Evolutionary conservation across 805 yeast genomes (phyloP), one percentile per base, ranked within the genome.

Genomic region (Pichia manshurica): DNA sequence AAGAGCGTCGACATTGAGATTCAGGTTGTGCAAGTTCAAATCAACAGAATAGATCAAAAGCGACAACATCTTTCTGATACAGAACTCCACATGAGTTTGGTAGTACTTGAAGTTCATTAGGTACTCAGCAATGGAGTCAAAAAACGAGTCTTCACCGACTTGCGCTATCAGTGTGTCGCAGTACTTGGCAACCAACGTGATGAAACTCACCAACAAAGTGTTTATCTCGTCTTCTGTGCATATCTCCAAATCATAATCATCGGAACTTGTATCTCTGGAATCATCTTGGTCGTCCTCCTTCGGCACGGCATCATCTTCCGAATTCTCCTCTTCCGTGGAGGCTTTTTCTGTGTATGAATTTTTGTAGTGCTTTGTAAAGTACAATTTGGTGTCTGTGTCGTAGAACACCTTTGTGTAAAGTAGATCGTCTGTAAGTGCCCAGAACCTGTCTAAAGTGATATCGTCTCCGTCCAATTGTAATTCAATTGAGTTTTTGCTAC

Each of bases 1-100:
- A 22, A 60, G 42, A 10, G 44, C 39, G 39, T 33, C 46, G 22
- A 40, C 53, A 40, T 58, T 59, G 23, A 59, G 45, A 17, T 35
- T 39, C 34, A 56, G 42, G 46, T 60, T 62, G 34, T 54, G 55
- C 16, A 44, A 39, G 40, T 65, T 64, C 4, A 59, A 55, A 7
- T 57, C 52, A 2, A 57, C 57, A 1, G 63, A 51, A 47, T 63
- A 65, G n/a, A 64, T 63, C 44, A 77, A 50, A 33, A 77, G 56
- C 0, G 80, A 73, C 13, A 76, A 57, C 62, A 74, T 60, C 55
- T 78, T 78, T 35, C 81, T 63, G 3, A 77, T 52, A 48, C 81
- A 76, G 56, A 77, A 78, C 28, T 64, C 64, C 45, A 60, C 54
- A 47, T 75, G 67, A 1, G 53, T 45, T 33, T 65, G 64, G 53